Conservation (phyloP, 1,284 basidiomycete species). For the Puccinia horiana region DNA sequence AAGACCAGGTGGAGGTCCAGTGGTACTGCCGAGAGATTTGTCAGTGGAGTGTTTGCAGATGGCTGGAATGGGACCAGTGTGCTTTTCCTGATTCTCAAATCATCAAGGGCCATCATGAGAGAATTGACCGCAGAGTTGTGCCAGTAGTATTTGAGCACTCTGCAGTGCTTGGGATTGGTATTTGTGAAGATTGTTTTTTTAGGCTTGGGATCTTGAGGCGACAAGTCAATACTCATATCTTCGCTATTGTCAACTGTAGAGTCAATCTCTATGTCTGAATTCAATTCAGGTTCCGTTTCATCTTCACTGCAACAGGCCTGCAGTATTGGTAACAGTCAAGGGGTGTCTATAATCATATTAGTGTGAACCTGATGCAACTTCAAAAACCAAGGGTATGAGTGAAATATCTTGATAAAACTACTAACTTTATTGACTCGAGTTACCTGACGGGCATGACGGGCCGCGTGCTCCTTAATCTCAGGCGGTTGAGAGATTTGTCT, state of each 20-base stretch:
- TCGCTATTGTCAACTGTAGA: not conserved
- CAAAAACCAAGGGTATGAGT: not conserved
- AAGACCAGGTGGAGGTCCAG: not conserved
- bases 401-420: not conserved
- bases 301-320: slow-evolving; percentile 21
- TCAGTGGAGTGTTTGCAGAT: not conserved
- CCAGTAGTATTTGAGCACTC: slow-evolving; percentile 2
- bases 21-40: not conserved
- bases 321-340: not conserved
- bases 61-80: slow-evolving; percentile 1
- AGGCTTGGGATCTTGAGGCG: not conserved
- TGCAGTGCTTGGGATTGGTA: not conserved
- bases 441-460: not conserved
- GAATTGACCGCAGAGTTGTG: slow-evolving; percentile 1
- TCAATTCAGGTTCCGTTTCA: slow-evolving; percentile 1
- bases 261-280: not conserved
- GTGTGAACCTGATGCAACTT: not conserved
- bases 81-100: not conserved
- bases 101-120: slow-evolving; percentile 14
- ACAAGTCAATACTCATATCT: not conserved
- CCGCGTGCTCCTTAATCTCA: not conserved
- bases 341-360: not conserved
- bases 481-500: not conserved
- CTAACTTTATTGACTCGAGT: slow-evolving; percentile 9
- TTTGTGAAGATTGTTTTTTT: slow-evolving; percentile 7